phyloP scores from a whole-genome alignment of 495 filamentous ascomycete genomes.

The Hypoxylon cercidicola region DNA sequence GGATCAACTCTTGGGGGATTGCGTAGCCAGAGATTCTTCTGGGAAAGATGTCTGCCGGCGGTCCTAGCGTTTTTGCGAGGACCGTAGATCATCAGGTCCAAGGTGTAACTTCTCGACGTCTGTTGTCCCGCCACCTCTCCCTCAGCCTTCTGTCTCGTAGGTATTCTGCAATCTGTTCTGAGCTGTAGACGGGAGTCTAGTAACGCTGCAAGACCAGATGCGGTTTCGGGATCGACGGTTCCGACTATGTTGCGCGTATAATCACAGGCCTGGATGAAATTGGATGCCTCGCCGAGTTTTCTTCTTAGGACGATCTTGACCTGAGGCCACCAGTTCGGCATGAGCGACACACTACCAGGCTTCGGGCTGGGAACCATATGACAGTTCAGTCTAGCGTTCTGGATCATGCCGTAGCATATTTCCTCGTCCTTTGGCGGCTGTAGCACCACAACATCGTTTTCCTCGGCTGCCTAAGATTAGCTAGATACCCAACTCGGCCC shows the following conservation, averaged over 20 bases:
- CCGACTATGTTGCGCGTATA: constrained; percentile 76
- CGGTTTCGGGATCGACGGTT: constrained; percentile 73
- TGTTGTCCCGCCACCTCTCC: constrained; percentile 62
- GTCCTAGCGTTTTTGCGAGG: constrained; percentile 69
- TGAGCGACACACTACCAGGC: constrained; percentile 63
- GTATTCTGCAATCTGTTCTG: constrained; percentile 73
- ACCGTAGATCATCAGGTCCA: constrained; percentile 83
- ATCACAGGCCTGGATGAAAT: constrained; percentile 75
- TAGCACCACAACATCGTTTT: constrained; percentile 64
- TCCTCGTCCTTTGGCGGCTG: constrained; percentile 62
- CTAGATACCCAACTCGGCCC: not conserved
- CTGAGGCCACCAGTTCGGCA: constrained; percentile 70
- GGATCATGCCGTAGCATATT: constrained; percentile 87
- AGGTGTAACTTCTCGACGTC: constrained; percentile 63
- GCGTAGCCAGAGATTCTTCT: constrained; percentile 71
- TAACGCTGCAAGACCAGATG: constrained; percentile 73
- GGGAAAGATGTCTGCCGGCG: constrained; percentile 73
- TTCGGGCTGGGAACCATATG: constrained; percentile 72
- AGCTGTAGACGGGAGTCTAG: constrained; percentile 72
- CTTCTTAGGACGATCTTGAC: constrained; percentile 76
- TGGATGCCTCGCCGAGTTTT: constrained; percentile 58
- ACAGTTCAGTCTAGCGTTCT: constrained; percentile 74
- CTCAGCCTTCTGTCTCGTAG: constrained; percentile 64
- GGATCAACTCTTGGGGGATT: constrained; percentile 70
- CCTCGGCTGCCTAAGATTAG: constrained; percentile 51